phyloP scores from a whole-genome alignment of 331 rosid species.

The Prunus yedoensis region DNA sequence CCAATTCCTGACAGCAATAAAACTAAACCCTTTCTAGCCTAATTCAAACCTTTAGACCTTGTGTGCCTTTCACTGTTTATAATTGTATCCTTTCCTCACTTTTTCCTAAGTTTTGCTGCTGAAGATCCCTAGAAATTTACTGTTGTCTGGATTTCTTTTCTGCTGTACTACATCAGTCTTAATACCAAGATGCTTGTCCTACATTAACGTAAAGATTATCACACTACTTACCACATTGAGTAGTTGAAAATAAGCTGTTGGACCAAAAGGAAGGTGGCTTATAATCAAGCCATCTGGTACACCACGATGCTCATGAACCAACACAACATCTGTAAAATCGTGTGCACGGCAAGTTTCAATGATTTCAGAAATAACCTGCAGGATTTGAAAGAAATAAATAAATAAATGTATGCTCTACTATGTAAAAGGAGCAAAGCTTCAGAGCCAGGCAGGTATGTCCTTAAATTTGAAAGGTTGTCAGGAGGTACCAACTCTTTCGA shows the following conservation, averaged over 20 bases:
- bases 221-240: conserved; percentile 71
- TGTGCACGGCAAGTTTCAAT: conserved; percentile 85
- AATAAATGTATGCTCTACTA: background rate
- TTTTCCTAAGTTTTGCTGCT: background rate
- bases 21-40: background rate
- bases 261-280: conserved; percentile 89
- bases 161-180: conserved; percentile 7
- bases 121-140: background rate
- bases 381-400: background rate
- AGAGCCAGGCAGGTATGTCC: background rate
- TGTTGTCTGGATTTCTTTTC: background rate
- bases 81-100: background rate
- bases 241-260: conserved; percentile 91
- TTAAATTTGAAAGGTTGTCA: background rate
- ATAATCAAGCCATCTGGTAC: conserved; percentile 87
- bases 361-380: conserved; percentile 86
- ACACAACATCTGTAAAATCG: conserved; percentile 78
- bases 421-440: conserved; percentile 6
- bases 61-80: background rate
- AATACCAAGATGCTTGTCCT: background rate
- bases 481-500: background rate
- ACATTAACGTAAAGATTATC: background rate
- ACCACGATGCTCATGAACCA: conserved; percentile 96
- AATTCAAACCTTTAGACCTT: background rate
- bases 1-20: background rate